Conservation (phyloP, 1,139 yeast species). For the Yamadazyma membranifaciens region DNA sequence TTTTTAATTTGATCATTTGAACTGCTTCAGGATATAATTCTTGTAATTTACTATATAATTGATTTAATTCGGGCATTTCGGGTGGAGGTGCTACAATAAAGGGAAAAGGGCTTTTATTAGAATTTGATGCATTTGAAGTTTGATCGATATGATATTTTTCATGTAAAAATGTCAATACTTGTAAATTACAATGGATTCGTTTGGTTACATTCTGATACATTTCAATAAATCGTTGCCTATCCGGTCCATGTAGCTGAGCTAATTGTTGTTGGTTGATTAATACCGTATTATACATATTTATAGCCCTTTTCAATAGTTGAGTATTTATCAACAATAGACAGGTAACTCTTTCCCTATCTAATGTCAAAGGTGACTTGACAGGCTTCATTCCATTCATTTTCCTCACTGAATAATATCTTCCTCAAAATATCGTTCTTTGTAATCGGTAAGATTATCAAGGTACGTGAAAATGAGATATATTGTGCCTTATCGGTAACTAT, state of each 20-base stretch:
- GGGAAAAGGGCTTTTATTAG: conserved; percentile 45
- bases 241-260: conserved; percentile 35
- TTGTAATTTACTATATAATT: conserved; percentile 46
- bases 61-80: conserved; percentile 53
- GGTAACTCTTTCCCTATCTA: conserved; percentile 48
- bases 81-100: conserved; percentile 53
- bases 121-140: conserved; percentile 22
- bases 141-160: conserved; percentile 47
- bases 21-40: conserved; percentile 57
- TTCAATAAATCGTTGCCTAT: conserved; percentile 39
- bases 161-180: conserved; percentile 51
- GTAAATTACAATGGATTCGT: conserved; percentile 53
- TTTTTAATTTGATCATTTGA: conserved; percentile 45
- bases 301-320: conserved; percentile 50
- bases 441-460: no score
- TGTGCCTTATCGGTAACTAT: neutral
- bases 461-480: no score
- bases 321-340: conserved; percentile 52
- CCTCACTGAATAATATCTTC: neutral
- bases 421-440: no score
- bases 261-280: conserved; percentile 36
- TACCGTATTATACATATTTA: conserved; percentile 35
- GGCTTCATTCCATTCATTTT: conserved; percentile 7
- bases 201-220: conserved; percentile 51
- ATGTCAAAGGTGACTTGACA: conserved; percentile 14